Evolutionary conservation across 768 basidiomycete species (phyloP).

Genomic region (Russula lepida): DNA sequence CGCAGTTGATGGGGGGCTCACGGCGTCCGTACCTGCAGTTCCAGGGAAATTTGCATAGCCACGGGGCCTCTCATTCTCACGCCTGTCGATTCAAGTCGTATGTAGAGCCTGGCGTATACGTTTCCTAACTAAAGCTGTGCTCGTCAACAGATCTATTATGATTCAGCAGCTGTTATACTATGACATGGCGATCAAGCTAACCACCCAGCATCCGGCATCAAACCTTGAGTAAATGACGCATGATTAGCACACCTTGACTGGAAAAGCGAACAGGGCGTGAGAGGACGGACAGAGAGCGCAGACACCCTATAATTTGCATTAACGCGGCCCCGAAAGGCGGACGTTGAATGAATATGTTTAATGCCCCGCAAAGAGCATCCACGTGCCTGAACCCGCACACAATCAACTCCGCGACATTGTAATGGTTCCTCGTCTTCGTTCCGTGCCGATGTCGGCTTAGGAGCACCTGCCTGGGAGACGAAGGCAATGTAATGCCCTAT

Average conservation of each 20-base stretch:
- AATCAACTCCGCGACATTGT: slow-evolving; percentile 16
- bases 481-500: not conserved
- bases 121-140: not conserved
- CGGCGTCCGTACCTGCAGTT: slow-evolving; percentile 68
- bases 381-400: slow-evolving; percentile 4
- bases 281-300: too few species aligned
- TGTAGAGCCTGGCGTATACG: not conserved
- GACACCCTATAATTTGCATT: not conserved
- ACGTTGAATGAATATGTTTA: not conserved
- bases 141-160: too few species aligned
- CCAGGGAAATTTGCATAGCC: slow-evolving; percentile 61
- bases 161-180: too few species aligned
- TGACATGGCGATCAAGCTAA: too few species aligned
- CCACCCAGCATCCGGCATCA: too few species aligned
- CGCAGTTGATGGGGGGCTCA: slow-evolving; percentile 81
- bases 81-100: not conserved
- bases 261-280: too few species aligned
- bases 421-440: not conserved
- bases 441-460: slow-evolving; percentile 7
- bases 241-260: too few species aligned
- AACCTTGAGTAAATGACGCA: too few species aligned
- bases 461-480: not conserved
- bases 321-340: not conserved
- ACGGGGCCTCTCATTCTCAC: not conserved
- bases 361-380: not conserved